Base-by-base conservation (phyloP, 371 early-diverging fungal genomes). In the Apophysomyces trapeziformis region DNA sequence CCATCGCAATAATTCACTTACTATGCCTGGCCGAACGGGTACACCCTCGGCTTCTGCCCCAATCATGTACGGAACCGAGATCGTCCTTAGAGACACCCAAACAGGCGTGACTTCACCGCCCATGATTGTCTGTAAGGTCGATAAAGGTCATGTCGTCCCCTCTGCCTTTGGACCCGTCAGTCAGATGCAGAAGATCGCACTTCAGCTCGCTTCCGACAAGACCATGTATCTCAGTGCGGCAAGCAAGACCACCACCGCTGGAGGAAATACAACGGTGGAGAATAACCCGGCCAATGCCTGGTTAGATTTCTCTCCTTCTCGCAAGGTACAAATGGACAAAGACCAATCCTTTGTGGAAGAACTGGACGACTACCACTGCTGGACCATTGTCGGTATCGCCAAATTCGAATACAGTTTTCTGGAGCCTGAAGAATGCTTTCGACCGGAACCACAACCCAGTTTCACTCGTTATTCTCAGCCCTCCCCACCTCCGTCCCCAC, bases 151-250 rank as follows among this genome's bases (percentile, higher is more conserved):
- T 6, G 83, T 91, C 43, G 86, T 85, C 9, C 78, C 85, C 59
- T 70, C 77, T 58, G 89, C 90, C 2, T 78, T 75, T 61, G 92
- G 91, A 1, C 89, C 92, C 5, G 88, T 93, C 56, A 90, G 92
- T 65, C 94, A 93, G 76, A 92, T 93, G 94, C 94, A 93, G 74
- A 93, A 93, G 73, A 83, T 93, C 32, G 93, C 93, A 14, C 76
- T 93, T 37, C 87, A 91, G 81, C 76, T 86, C 1, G 65, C 68
- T 16, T 71, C 75, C 5, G 63, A 64, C 11, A 63, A 73, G 46
- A 80, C 82, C 26, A 43, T 75, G 9, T 83, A 77, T 54, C 66
- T 83, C 5, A 78, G 76, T 36, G 79, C 83, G 2, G 70, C 68
- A 50, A 74, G 76, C 13, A 67, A 67, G 46, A 36, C 66, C 14